Percentiles rank a stretch among this genome's conserved stretches.
Evolutionary conservation across 768 basidiomycete genomes (phyloP).

Genomic region (Agrocybe chaxingu): DNA sequence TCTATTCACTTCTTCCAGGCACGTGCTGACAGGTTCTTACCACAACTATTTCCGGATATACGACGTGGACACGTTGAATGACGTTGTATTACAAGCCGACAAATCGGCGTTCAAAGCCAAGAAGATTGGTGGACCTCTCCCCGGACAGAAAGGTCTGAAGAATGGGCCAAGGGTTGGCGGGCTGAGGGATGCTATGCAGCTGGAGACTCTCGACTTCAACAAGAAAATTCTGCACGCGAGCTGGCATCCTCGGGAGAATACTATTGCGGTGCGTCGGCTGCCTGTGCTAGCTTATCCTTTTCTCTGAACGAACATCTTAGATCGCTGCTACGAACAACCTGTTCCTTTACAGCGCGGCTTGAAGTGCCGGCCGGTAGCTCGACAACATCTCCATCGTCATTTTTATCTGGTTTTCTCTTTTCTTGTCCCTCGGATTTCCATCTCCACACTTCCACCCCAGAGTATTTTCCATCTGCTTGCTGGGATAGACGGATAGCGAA

Average conservation of each 20-base stretch:
- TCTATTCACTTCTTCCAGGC: constrained; percentile 42
- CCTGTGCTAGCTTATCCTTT: neutral
- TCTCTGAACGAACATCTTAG: constrained; percentile 33
- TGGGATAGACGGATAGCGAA: constrained; percentile 20
- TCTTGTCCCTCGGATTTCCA: constrained; percentile 10
- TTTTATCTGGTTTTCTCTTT: constrained; percentile 12
- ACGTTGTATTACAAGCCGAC: constrained; percentile 95
- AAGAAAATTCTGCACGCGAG: constrained; percentile 96
- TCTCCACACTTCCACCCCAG: constrained; percentile 8
- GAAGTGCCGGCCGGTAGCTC: constrained; percentile 18
- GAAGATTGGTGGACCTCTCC: constrained; percentile 88
- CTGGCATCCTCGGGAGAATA: constrained; percentile 99
- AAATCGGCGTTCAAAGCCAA: constrained; percentile 99
- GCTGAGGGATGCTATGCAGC: constrained; percentile 82
- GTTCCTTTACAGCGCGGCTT: constrained; percentile 79
- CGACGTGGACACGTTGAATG: constrained; percentile 82
- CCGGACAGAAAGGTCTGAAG: constrained; percentile 70
- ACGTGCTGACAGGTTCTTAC: constrained; percentile 98
- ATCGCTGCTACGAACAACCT: constrained; percentile 97
- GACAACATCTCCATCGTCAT: constrained; percentile 12
- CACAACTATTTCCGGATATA: constrained; percentile 99
- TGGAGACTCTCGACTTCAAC: constrained; percentile 87
- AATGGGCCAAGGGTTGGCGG: constrained; percentile 72
- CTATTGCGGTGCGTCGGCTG: constrained; percentile 77
- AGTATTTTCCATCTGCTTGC: constrained; percentile 13